Evolutionary conservation across 345 rosid genomes (phyloP).

Genomic region (Limnanthes douglasii): DNA sequence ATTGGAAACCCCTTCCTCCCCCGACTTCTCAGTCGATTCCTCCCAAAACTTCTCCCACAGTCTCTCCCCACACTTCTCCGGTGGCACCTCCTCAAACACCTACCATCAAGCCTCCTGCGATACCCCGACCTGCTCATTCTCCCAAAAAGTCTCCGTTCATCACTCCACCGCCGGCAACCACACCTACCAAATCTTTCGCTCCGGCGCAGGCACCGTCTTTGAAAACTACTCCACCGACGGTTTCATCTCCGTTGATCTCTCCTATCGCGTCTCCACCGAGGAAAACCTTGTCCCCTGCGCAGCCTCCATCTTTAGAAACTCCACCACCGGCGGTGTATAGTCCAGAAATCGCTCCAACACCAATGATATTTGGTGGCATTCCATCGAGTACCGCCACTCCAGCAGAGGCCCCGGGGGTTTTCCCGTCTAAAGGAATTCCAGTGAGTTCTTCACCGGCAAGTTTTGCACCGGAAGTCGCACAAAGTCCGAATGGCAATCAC

Average conservation of each 20-base stretch:
- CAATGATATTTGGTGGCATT: slow-evolving; percentile 17
- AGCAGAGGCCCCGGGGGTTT: slow-evolving; percentile 24
- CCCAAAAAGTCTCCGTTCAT: slow-evolving; percentile 4
- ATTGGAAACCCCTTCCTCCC: background rate
- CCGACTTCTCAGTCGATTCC: background rate
- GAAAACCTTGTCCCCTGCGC: no score
- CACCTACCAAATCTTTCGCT: slow-evolving; percentile 11
- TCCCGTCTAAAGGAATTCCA: slow-evolving; percentile 38
- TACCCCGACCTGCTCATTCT: background rate
- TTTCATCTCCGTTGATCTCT: background rate
- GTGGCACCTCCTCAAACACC: slow-evolving; percentile 2
- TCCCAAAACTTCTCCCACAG: slow-evolving; percentile 8
- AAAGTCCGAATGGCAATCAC: slow-evolving; percentile 15
- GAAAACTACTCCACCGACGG: slow-evolving; percentile 1
- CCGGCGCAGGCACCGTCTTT: slow-evolving; percentile 12
- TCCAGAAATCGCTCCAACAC: slow-evolving; percentile 17
- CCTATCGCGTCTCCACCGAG: background rate
- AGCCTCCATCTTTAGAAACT: background rate
- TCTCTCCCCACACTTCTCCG: slow-evolving; percentile 10
- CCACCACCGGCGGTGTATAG: slow-evolving; percentile 18
- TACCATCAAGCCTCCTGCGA: slow-evolving; percentile 3
- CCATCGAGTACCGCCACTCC: slow-evolving; percentile 40
- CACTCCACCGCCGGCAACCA: slow-evolving; percentile 7
- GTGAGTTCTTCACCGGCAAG: slow-evolving; percentile 11
- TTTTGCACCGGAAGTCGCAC: slow-evolving; percentile 19